These are phyloP conservation scores for Pythium phragmiticola DNA, from an alignment of 352 stramenopile genomes.

Conservation along the genomic window DNA sequence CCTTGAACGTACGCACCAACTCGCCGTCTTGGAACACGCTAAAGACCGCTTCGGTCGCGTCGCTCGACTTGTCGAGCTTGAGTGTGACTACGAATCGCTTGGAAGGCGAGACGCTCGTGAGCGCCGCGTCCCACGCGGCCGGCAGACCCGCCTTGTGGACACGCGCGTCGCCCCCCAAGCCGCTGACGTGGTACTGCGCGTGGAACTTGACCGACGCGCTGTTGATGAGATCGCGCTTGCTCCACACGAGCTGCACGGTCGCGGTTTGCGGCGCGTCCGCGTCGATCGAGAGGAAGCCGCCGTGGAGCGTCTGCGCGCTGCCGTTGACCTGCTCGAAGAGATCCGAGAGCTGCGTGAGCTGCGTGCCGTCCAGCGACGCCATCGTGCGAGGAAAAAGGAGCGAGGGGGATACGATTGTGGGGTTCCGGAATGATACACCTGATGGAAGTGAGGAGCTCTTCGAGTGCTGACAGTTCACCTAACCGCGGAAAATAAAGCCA, in stretches of 20 bases:
- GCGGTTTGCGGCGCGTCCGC: conserved; percentile 12
- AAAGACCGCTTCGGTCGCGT: conserved; percentile 46
- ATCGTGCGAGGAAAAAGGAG: background rate
- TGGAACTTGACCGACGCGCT: conserved; percentile 55
- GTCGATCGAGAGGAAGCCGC: conserved; percentile 40
- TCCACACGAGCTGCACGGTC: conserved; percentile 55
- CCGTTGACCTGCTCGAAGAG: conserved; percentile 48
- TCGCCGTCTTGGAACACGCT: conserved; percentile 43
- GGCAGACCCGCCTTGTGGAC: conserved; percentile 43
- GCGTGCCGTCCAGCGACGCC: conserved; percentile 16
- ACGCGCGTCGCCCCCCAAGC: conserved; percentile 22
- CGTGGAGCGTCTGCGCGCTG: conserved; percentile 49
- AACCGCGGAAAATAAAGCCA: background rate
- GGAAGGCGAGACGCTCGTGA: conserved; percentile 60
- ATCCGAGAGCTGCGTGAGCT: conserved; percentile 37
- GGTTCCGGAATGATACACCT: background rate
- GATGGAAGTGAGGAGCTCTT: conserved; percentile 7
- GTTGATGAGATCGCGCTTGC: conserved; percentile 61
- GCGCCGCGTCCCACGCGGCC: conserved; percentile 35
- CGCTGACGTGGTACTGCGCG: conserved; percentile 44
- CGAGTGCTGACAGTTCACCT: background rate
- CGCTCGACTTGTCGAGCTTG: conserved; percentile 44
- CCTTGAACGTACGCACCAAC: conserved; percentile 53
- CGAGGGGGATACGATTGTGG: background rate
- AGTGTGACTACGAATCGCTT: conserved; percentile 51